These are phyloP conservation scores for Naganishia kalamii DNA, from an alignment of 768 basidiomycete genomes.

Conservation along the genomic window DNA sequence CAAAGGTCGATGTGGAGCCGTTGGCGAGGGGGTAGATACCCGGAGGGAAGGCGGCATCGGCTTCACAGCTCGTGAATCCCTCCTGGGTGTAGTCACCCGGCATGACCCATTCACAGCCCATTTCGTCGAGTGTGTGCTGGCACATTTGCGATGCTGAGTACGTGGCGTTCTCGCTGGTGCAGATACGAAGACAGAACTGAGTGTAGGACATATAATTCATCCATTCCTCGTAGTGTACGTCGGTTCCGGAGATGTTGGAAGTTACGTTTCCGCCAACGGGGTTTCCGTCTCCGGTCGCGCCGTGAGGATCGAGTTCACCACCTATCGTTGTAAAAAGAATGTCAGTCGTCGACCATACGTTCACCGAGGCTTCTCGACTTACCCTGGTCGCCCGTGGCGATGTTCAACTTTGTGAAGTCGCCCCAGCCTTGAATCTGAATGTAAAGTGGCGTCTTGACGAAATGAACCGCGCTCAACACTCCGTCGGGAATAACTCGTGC, in stretches of 20 bases:
- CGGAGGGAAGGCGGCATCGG: slow-evolving; percentile 49
- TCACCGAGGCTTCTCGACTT: neutral
- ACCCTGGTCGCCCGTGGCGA: slow-evolving; percentile 42
- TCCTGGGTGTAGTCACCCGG: slow-evolving; percentile 38
- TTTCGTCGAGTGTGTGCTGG: slow-evolving; percentile 45
- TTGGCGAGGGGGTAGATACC: slow-evolving; percentile 48
- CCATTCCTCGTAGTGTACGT: slow-evolving; percentile 50
- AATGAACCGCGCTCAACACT: slow-evolving; percentile 51
- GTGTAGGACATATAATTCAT: slow-evolving; percentile 50
- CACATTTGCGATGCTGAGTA: slow-evolving; percentile 46
- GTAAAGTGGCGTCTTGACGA: slow-evolving; percentile 51
- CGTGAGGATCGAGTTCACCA: slow-evolving; percentile 25
- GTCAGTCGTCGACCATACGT: too few relatives aligned
- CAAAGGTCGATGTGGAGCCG: slow-evolving; percentile 46
- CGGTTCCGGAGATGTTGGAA: slow-evolving; percentile 43
- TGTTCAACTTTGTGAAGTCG: slow-evolving; percentile 51
- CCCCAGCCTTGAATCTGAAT: slow-evolving; percentile 52
- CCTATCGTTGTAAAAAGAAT: neutral
- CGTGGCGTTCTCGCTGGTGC: slow-evolving; percentile 49
- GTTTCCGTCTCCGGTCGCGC: slow-evolving; percentile 46
- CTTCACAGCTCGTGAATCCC: slow-evolving; percentile 51
- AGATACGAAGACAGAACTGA: slow-evolving; percentile 52
- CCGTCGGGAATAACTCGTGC: slow-evolving; percentile 51
- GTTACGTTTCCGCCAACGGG: slow-evolving; percentile 48
- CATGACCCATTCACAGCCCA: slow-evolving; percentile 39